phyloP scores from a whole-genome alignment of 805 yeast species.

The Kluyveromyces lactis region DNA sequence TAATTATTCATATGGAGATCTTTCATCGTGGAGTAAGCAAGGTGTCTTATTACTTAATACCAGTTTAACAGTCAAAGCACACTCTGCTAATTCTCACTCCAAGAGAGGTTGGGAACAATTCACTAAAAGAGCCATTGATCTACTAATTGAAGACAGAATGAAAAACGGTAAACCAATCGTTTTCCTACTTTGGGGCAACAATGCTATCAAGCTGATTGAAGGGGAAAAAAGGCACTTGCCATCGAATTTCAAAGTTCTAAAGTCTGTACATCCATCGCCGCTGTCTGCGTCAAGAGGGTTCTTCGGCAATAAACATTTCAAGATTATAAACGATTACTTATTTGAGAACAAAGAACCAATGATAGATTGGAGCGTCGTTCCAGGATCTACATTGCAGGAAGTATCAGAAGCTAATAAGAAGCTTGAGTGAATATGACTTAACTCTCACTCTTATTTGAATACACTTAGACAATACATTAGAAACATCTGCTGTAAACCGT shows the following conservation, averaged over 20 bases:
- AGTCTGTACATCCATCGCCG: slow-evolving; percentile 92
- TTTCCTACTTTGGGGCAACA: slow-evolving; percentile 75
- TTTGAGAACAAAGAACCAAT: slow-evolving; percentile 30
- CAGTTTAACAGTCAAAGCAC: slow-evolving; percentile 85
- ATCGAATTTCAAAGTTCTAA: slow-evolving; percentile 42
- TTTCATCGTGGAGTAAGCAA: slow-evolving; percentile 75
- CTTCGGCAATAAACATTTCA: slow-evolving; percentile 70
- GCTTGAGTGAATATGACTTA: not conserved
- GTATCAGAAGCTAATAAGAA: slow-evolving; percentile 13
- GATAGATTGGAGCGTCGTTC: slow-evolving; percentile 60
- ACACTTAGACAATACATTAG: no score
- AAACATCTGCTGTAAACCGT: no score
- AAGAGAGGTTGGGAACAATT: slow-evolving; percentile 88
- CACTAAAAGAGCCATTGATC: slow-evolving; percentile 61
- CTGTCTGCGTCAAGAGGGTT: slow-evolving; percentile 79
- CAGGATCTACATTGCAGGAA: slow-evolving; percentile 19
- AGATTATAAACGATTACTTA: slow-evolving; percentile 73
- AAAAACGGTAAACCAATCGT: slow-evolving; percentile 46
- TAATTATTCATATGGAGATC: slow-evolving; percentile 43
- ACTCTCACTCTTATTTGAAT: no score
- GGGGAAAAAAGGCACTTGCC: slow-evolving; percentile 25
- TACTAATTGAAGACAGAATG: slow-evolving; percentile 42
- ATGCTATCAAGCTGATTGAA: slow-evolving; percentile 57
- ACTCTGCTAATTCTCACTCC: slow-evolving; percentile 88
- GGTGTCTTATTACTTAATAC: slow-evolving; percentile 88